Evolutionary conservation across 192 early-diverging fungal species (phyloP), one percentile per base, ranked within the genome.

Genomic region (Chytriomyces hyalinus): DNA sequence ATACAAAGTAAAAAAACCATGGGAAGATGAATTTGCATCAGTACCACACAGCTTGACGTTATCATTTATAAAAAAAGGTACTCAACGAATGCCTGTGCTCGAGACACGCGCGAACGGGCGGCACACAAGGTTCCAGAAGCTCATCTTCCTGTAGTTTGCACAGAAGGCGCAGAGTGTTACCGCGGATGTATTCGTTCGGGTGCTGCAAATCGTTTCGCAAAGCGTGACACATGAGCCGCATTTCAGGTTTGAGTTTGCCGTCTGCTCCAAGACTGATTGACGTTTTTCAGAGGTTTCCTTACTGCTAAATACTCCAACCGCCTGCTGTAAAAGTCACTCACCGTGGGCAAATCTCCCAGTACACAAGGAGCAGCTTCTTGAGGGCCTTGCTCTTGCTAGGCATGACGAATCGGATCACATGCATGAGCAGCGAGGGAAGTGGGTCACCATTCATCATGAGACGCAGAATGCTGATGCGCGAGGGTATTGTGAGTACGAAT

Each of bases 281-380:
- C 26, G 13, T n/a, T 60, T n/a, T 60, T 57, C 6, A 61, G 45
- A 76, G 65, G 73, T 75, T 45, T 20, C 11, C 22, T 2, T 13
- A 26, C 5, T 51, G 57, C 13, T 26, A 59, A 48, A 70, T 22
- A 57, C 15, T 57, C 71, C 17, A 17, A 17, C 15, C 65, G 28
- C 28, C 65, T 17, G 26, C 65, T 17, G 5, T 17, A n/a, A 45
- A 59, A 43, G 15, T 17, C n/a, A 60, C 22, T n/a, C 9, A 74
- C 88, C 97, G 97, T 28, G 97, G 94, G 77, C 95, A 96, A 49
- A 99, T 94, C 81, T 99, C 97, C 93, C 95, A 96, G 86, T 98
- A 99, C 71, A 98, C 90, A 68, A 97, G 91, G 62, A 97, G 87
- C 49, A 99, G 87, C 84, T 99, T 99, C 89, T 99, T 99, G 57